Percentiles rank a stretch among this genome's conserved stretches.
Evolutionary conservation across 2,329 filamentous ascomycete genomes (phyloP).

Genomic region (Talaromyces sp.): DNA sequence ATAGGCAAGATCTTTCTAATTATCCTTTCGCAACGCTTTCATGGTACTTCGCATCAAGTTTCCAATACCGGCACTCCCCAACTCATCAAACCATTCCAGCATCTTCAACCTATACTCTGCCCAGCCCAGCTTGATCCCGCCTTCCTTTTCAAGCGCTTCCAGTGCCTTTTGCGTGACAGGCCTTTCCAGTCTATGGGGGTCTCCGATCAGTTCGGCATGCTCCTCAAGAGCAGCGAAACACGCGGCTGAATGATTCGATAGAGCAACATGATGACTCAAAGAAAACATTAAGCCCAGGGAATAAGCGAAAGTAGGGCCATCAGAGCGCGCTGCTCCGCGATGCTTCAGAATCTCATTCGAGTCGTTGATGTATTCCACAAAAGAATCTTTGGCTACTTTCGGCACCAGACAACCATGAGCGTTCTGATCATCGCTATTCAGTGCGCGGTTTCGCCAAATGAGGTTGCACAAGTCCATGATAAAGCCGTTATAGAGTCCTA

Average conservation of each 20-base stretch:
- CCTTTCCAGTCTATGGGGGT: conserved; percentile 29
- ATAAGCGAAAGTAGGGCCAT: conserved; percentile 28
- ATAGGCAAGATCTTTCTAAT: not conserved
- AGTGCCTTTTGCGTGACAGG: conserved; percentile 69
- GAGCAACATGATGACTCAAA: conserved; percentile 45
- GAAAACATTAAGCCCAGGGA: conserved; percentile 44
- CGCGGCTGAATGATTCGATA: conserved; percentile 46
- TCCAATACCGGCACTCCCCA: conserved; percentile 63
- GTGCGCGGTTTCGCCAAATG: conserved; percentile 71
- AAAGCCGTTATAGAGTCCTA: conserved; percentile 73
- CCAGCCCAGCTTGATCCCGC: conserved; percentile 66
- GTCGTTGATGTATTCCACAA: conserved; percentile 42
- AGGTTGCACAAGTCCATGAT: conserved; percentile 85
- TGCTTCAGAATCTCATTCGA: conserved; percentile 35
- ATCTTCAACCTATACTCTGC: conserved; percentile 72
- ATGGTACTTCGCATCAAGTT: conserved; percentile 77
- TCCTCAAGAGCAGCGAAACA: conserved; percentile 50
- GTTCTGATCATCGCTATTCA: conserved; percentile 62
- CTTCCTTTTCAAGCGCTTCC: conserved; percentile 57
- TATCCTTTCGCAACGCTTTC: conserved; percentile 61
- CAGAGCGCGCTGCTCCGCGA: conserved; percentile 26
- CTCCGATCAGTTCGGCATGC: conserved; percentile 20
- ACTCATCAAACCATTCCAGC: conserved; percentile 61
- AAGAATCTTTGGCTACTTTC: conserved; percentile 40
- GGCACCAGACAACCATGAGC: conserved; percentile 53